phyloP scores from a whole-genome alignment of 1,284 basidiomycete genomes.

The Cutaneotrichosporon cutaneum region DNA sequence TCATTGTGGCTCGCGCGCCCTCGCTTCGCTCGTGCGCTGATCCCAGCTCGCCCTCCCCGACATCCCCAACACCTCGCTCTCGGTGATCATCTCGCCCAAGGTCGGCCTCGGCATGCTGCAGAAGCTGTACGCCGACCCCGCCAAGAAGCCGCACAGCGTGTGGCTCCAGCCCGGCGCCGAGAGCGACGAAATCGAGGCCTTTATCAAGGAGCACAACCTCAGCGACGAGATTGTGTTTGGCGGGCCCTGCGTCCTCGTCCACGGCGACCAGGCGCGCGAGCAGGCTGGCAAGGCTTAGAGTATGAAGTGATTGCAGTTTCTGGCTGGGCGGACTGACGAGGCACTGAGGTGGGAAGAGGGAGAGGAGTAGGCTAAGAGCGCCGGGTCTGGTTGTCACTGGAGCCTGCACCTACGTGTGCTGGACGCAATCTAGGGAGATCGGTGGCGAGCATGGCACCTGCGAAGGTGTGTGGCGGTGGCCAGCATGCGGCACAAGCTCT shows the following conservation, averaged over 20 bases:
- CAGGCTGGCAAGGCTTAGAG: slow-evolving; percentile 21
- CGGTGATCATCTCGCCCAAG: slow-evolving; percentile 72
- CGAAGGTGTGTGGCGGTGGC: too few species aligned
- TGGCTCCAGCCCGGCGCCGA: slow-evolving; percentile 86
- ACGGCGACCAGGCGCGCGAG: slow-evolving; percentile 59
- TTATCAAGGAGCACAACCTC: slow-evolving; percentile 60
- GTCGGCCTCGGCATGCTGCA: slow-evolving; percentile 52
- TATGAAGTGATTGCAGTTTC: neutral
- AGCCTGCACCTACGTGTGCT: too few species aligned
- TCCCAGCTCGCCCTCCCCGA: slow-evolving; percentile 61
- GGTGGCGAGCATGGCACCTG: too few species aligned
- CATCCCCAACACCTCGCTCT: slow-evolving; percentile 70
- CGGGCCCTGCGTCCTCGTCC: slow-evolving; percentile 70
- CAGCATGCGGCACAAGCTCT: too few species aligned
- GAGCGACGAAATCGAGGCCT: slow-evolving; percentile 59
- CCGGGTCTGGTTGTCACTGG: too few species aligned
- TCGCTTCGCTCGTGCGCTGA: too few species aligned
- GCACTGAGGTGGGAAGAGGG: neutral
- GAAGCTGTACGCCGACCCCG: slow-evolving; percentile 56
- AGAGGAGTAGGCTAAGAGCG: too few species aligned
- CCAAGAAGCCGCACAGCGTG: slow-evolving; percentile 64
- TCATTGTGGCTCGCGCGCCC: too few species aligned
- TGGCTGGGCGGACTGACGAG: neutral
- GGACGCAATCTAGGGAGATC: too few species aligned
- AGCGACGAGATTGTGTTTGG: slow-evolving; percentile 65